phyloP scores from a whole-genome alignment of 192 early-diverging fungal species.

The Glomus cerebriforme region DNA sequence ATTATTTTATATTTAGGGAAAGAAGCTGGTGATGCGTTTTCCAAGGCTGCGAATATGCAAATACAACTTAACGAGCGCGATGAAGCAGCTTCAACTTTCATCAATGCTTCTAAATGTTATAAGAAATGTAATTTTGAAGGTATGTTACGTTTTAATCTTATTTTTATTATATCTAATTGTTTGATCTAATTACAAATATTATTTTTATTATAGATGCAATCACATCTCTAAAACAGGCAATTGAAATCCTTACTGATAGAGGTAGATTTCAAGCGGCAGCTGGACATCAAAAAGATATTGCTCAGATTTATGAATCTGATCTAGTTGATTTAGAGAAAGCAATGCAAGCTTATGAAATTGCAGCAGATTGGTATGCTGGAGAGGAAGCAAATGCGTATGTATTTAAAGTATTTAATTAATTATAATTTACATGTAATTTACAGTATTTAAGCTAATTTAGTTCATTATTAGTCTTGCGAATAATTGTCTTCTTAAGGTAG shows the following conservation, averaged over 20 bases:
- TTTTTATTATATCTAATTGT: not conserved
- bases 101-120: constrained; percentile 88
- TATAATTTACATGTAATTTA: not conserved
- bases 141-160: constrained; percentile 25
- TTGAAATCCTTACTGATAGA: constrained; percentile 77
- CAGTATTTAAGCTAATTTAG: not conserved
- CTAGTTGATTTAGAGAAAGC: constrained; percentile 77
- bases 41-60: constrained; percentile 79
- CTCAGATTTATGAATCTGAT: constrained; percentile 87
- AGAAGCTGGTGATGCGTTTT: constrained; percentile 93
- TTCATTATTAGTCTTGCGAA: constrained; percentile 69
- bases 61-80: constrained; percentile 76
- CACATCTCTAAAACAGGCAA: constrained; percentile 70
- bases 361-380: constrained; percentile 90
- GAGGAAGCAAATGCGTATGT: constrained; percentile 90
- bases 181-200: not conserved
- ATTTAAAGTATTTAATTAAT: not conserved
- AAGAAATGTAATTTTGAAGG: constrained; percentile 83
- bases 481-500: constrained; percentile 90
- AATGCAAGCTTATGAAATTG: constrained; percentile 85
- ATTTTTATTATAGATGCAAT: constrained; percentile 63
- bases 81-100: constrained; percentile 82
- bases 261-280: constrained; percentile 91
- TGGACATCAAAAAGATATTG: constrained; percentile 93
- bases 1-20: constrained; percentile 58